phyloP scores from a whole-genome alignment of 805 yeast species.

The Yamadazyma kitorensis region DNA sequence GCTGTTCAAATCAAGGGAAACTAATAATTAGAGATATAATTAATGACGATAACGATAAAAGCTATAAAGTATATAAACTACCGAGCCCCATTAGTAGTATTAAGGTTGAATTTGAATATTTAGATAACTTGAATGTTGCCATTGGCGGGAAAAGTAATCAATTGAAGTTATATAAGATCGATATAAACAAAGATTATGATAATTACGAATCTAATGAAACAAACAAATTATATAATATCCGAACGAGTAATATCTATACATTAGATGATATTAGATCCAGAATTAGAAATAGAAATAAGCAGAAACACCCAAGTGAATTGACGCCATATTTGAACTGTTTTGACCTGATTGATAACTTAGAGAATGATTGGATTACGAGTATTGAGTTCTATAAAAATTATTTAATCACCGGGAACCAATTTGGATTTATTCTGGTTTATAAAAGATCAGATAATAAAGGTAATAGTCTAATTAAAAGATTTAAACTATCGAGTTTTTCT shows the following conservation, averaged over 20 bases:
- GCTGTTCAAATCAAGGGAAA: constrained; percentile 33
- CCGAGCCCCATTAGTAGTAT: constrained; percentile 24
- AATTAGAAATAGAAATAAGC: no score
- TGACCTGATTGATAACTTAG: no score
- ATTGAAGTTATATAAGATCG: constrained; percentile 24
- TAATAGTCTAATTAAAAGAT: constrained; percentile 11
- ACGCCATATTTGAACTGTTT: no score
- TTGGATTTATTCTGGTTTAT: constrained; percentile 26
- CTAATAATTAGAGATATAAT: constrained; percentile 33
- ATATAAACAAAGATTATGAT: constrained; percentile 6
- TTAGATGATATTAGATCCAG: no score
- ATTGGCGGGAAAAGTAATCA: constrained; percentile 26
- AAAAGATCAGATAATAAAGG: constrained; percentile 12
- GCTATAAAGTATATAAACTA: constrained; percentile 23
- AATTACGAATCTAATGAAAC: constrained; percentile 5
- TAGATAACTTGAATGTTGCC: not conserved
- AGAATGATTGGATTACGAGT: constrained; percentile 21
- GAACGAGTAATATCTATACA: not conserved
- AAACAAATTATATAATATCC: constrained; percentile 3
- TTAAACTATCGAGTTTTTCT: constrained; percentile 24
- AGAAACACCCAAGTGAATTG: no score
- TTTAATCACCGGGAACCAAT: constrained; percentile 30
- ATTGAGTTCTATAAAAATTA: constrained; percentile 16
- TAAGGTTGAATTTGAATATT: constrained; percentile 4
- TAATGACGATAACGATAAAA: constrained; percentile 32